Conservation (phyloP, 140 eudicot genomes). For the Stevia rebaudiana region DNA sequence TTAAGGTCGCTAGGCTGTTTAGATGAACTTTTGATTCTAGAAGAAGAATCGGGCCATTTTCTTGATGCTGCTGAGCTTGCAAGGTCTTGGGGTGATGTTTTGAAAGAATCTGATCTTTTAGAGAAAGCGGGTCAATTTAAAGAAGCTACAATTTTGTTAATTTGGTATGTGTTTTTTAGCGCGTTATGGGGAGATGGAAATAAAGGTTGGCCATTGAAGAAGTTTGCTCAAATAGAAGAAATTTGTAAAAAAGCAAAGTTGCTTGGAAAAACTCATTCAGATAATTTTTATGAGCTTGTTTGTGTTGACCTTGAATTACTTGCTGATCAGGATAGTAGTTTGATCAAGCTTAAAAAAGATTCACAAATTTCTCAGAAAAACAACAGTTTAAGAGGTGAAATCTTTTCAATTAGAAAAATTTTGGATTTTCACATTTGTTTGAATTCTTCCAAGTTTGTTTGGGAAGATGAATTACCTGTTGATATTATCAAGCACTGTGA, state of each 20-base stretch:
- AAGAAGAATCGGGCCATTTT: constrained; percentile 57
- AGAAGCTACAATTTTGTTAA: constrained; percentile 30
- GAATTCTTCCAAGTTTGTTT: constrained; percentile 33
- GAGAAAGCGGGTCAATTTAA: constrained; percentile 34
- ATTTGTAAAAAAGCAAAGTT: constrained; percentile 38
- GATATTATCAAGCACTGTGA: constrained; percentile 24
- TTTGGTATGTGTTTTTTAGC: constrained; percentile 35
- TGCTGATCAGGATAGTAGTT: constrained; percentile 26
- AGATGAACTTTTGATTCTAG: constrained; percentile 59
- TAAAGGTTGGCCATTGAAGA: constrained; percentile 56
- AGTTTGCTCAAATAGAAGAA: constrained; percentile 41
- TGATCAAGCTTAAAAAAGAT: constrained; percentile 28
- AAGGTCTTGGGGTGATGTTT: constrained; percentile 37
- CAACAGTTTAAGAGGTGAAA: constrained; percentile 31
- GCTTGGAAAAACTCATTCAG: constrained; percentile 28
- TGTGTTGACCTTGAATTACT: constrained; percentile 38
- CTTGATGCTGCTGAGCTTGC: constrained; percentile 56
- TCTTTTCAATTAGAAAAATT: constrained; percentile 32
- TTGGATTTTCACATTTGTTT: constrained; percentile 36
- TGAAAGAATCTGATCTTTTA: constrained; percentile 46
- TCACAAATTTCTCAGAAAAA: constrained; percentile 24
- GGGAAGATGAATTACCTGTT: constrained; percentile 27
- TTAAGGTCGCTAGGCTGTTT: constrained; percentile 37
- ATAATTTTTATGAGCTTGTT: constrained; percentile 23
- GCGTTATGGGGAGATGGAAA: constrained; percentile 39